Percentiles rank a stretch among this genome's conserved stretches.
phyloP scores from a whole-genome alignment of 306 rosid species.

The Benincasa hispida region DNA sequence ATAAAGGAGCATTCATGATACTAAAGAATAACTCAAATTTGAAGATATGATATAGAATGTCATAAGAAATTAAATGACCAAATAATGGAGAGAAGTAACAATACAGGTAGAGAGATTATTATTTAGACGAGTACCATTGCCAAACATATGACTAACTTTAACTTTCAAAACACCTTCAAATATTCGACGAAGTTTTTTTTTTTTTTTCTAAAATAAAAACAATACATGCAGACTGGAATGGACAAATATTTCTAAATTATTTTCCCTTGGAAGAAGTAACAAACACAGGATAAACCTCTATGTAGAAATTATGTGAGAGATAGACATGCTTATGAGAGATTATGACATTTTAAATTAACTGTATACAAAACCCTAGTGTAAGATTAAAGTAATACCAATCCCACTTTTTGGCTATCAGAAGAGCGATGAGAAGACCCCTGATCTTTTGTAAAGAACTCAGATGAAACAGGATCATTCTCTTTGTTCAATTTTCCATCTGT shows the following conservation, averaged over 20 bases:
- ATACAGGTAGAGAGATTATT: background rate
- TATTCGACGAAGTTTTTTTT: background rate
- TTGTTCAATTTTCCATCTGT: slow-evolving; percentile 8
- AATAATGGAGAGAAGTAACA: background rate
- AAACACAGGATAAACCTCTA: background rate
- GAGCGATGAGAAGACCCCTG: slow-evolving; percentile 11
- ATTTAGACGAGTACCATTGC: background rate
- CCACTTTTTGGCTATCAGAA: slow-evolving; percentile 7
- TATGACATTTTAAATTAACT: background rate
- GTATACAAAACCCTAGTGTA: background rate
- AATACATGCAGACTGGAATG: background rate
- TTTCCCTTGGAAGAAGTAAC: background rate
- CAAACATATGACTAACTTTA: background rate
- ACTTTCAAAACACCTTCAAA: background rate
- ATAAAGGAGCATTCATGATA: background rate
- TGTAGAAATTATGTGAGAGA: background rate
- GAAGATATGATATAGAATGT: background rate
- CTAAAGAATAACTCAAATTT: background rate
- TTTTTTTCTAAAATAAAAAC: background rate
- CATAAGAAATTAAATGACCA: background rate
- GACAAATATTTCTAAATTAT: background rate
- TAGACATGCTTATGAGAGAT: background rate
- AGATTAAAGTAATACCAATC: slow-evolving; percentile 15
- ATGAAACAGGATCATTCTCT: slow-evolving; percentile 4
- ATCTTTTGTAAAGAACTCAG: slow-evolving; percentile 3